Base-by-base conservation (phyloP, 176 grass and related monocot genomes). In the Olyra latifolia region DNA sequence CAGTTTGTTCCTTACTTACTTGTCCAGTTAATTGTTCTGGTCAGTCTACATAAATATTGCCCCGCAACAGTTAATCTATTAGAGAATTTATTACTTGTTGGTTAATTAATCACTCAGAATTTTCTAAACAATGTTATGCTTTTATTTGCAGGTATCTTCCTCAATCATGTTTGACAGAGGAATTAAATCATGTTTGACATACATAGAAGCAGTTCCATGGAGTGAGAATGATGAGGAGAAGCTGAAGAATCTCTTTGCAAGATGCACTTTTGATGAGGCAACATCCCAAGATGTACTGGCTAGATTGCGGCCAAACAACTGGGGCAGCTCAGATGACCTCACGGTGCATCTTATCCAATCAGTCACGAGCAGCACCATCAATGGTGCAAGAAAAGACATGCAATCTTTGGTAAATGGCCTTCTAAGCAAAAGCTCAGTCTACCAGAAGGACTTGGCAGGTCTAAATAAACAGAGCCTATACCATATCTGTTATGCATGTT, bases 151-250 rank as follows among this genome's bases (percentile, higher is more conserved):
- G 93, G 93, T 93, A 73, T 93, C 83, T 57, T 91, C 77, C 12
- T 85, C 75, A 12, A 89, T 97, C 53, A 87, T 84, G 77, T 97
- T 87, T 59, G 74, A 87, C 52, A 91, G 64, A 77, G 90, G 93
- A 71, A 84, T 93, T 47, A 72, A 13, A 71, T 87, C 50, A 8
- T 97, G 93, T 81, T 83, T 93, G 44, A 72, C 72, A 48, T 97
- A 91, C 62, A 93, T 97, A 54, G 93, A 97, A 76, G 93, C 88
- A 38, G 88, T 88, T 75, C 93, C 90, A 45, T 93, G 90, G 93
- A 93, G 46, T 58, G 93, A 91, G 62, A 89, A 56, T 58, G 93
- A 97, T 35, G 93, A 97, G 49, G 93, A 97, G 56, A 91, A 89
- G 81, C 46, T 97, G n/a, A 89, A 93, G 66, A 88, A 27, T 75